phyloP scores from a whole-genome alignment of 116 monocot species.

The Dioscorea cayenensis region DNA sequence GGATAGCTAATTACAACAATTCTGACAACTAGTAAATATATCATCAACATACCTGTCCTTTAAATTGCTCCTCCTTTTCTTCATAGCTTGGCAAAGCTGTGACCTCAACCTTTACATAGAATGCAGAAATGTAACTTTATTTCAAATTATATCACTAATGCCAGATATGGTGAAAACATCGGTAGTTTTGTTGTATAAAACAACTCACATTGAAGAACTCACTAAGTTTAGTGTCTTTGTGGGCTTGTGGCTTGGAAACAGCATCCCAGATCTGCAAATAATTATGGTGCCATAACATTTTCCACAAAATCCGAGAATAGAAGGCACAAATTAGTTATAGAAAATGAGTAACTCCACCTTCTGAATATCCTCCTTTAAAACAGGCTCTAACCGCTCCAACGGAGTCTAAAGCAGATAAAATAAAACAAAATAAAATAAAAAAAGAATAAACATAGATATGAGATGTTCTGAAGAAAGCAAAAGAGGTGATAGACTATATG shows the following conservation, averaged over 20 bases:
- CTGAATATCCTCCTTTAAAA: constrained; percentile 67
- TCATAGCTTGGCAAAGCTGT: constrained; percentile 56
- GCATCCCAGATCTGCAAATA: constrained; percentile 64
- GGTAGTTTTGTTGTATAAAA: background rate
- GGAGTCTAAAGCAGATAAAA: constrained; percentile 39
- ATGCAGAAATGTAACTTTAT: background rate
- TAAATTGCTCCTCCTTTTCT: constrained; percentile 44
- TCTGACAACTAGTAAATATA: background rate
- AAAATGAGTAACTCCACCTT: constrained; percentile 28
- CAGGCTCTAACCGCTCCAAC: constrained; percentile 44
- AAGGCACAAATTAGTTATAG: background rate
- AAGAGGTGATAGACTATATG: background rate
- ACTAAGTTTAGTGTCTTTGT: constrained; percentile 47
- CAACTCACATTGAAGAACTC: constrained; percentile 53
- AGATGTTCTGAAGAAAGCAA: background rate
- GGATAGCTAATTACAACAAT: background rate
- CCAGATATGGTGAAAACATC: constrained; percentile 7
- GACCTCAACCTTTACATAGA: constrained; percentile 38
- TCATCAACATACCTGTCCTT: constrained; percentile 29
- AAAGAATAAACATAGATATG: background rate
- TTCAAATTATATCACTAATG: background rate
- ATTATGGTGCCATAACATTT: constrained; percentile 3
- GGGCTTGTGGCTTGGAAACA: constrained; percentile 47
- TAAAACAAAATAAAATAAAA: background rate
- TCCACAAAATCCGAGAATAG: constrained; percentile 3